phyloP scores from a whole-genome alignment of 2,329 filamentous ascomycete species.

The Saccharata proteae region DNA sequence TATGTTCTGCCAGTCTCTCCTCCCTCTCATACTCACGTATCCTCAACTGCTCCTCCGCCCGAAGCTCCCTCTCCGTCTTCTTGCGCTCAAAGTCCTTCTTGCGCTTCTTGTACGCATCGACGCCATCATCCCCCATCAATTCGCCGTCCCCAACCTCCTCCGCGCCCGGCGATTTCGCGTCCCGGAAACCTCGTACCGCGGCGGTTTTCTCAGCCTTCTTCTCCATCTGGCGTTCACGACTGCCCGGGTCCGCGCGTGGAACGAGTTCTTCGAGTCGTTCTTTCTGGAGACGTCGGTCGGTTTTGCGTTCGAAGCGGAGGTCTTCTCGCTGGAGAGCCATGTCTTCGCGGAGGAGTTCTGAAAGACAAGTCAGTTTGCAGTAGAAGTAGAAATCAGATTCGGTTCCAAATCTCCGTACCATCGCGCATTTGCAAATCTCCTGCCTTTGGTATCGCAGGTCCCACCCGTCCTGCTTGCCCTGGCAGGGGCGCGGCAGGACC shows the following conservation, averaged over 20 bases:
- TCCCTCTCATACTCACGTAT: slow-evolving; percentile 70
- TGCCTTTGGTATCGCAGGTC: slow-evolving; percentile 53
- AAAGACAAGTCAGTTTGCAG: not conserved
- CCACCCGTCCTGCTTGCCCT: slow-evolving; percentile 24
- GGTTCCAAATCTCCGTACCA: slow-evolving; percentile 19
- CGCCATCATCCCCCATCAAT: slow-evolving; percentile 61
- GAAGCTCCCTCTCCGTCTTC: slow-evolving; percentile 73
- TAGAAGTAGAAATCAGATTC: not conserved
- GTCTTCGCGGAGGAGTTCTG: slow-evolving; percentile 40
- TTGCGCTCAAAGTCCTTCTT: slow-evolving; percentile 51
- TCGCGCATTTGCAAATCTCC: slow-evolving; percentile 59
- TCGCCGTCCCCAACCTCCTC: slow-evolving; percentile 60
- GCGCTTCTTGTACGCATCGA: slow-evolving; percentile 53
- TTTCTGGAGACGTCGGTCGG: slow-evolving; percentile 55
- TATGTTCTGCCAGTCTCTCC: slow-evolving; percentile 56
- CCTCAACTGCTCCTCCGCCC: slow-evolving; percentile 67
- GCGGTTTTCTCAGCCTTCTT: slow-evolving; percentile 65
- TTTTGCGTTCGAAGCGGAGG: slow-evolving; percentile 49
- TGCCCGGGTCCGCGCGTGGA: slow-evolving; percentile 72
- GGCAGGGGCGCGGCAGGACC: slow-evolving; percentile 37
- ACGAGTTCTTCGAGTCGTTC: slow-evolving; percentile 67
- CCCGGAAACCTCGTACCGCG: slow-evolving; percentile 60
- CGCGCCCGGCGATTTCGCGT: slow-evolving; percentile 50
- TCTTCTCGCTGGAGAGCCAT: slow-evolving; percentile 34
- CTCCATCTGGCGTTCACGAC: slow-evolving; percentile 72